A percentile compares a stretch with the other conserved stretches of the same genome.
Evolutionary conservation across 2,329 filamentous ascomycete genomes (phyloP).

Genomic region (Beauveria bassiana): DNA sequence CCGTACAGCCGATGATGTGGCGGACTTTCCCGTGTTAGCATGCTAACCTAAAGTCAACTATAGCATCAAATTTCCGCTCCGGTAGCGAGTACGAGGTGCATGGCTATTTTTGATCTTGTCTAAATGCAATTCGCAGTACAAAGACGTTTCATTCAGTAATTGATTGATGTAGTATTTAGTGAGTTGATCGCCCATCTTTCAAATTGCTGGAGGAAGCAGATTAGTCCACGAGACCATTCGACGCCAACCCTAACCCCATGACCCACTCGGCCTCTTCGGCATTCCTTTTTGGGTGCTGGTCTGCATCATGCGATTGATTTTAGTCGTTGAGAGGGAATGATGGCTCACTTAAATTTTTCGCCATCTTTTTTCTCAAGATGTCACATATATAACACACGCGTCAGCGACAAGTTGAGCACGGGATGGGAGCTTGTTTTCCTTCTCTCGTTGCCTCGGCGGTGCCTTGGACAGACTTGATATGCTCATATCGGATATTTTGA

Average conservation of each 20-base stretch:
- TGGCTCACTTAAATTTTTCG: neutral
- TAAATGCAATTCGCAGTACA: neutral
- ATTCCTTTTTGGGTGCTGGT: neutral
- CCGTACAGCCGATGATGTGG: neutral
- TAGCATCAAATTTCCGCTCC: neutral
- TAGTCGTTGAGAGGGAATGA: neutral
- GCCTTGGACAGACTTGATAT: neutral
- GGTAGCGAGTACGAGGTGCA: neutral
- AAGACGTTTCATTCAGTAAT: neutral
- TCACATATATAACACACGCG: neutral
- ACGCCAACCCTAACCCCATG: neutral
- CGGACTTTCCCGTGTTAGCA: neutral
- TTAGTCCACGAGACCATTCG: neutral
- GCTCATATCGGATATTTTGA: neutral
- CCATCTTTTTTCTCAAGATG: neutral
- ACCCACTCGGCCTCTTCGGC: neutral
- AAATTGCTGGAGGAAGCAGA: neutral
- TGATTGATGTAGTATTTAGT: neutral
- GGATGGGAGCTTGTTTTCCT: neutral
- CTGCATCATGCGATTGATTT: neutral
- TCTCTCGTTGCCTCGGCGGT: neutral
- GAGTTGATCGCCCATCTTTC: neutral
- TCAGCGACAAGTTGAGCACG: neutral
- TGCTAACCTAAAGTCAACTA: neutral
- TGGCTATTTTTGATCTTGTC: neutral